These are phyloP conservation scores for Westerdykella aurantiaca DNA, from an alignment of 2,329 filamentous ascomycete genomes.

Conservation along the genomic window DNA sequence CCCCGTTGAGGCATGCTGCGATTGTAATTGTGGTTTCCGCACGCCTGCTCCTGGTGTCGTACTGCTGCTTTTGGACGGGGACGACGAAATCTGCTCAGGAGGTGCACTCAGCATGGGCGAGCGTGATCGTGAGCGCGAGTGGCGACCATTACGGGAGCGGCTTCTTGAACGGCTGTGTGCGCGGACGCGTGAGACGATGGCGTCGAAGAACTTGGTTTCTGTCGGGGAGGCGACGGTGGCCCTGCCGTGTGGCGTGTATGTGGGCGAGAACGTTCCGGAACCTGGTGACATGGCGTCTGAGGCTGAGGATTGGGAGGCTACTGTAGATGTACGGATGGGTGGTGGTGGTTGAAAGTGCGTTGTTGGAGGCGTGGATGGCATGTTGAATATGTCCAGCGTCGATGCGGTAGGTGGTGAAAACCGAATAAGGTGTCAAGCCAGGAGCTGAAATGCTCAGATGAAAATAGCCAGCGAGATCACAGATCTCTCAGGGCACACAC, in stretches of 20 bases:
- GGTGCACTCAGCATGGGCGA: slow-evolving; percentile 19
- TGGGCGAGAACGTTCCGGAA: slow-evolving; percentile 11
- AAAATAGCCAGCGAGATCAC: slow-evolving; percentile 1
- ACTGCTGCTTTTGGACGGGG: slow-evolving; percentile 6
- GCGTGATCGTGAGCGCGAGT: slow-evolving; percentile 24
- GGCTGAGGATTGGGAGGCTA: slow-evolving; percentile 21
- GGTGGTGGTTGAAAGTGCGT: slow-evolving; percentile 23
- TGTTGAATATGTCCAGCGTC: slow-evolving; percentile 6
- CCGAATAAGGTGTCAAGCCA: slow-evolving; percentile 6
- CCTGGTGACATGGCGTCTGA: slow-evolving; percentile 20
- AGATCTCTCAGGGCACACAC: no score
- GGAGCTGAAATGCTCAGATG: slow-evolving; percentile 2
- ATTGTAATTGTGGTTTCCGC: slow-evolving; percentile 10
- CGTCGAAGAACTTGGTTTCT: slow-evolving; percentile 33
- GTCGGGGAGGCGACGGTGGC: slow-evolving; percentile 17
- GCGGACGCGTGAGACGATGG: slow-evolving; percentile 30
- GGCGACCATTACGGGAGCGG: slow-evolving; percentile 19
- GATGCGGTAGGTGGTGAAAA: background rate
- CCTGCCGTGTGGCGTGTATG: slow-evolving; percentile 1
- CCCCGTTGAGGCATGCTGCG: slow-evolving; percentile 16
- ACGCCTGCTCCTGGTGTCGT: slow-evolving; percentile 7
- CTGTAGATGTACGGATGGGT: slow-evolving; percentile 27
- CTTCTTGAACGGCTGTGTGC: slow-evolving; percentile 29
- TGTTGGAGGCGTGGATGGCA: slow-evolving; percentile 18
- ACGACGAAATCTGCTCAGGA: slow-evolving; percentile 20